phyloP scores from a whole-genome alignment of 2,329 filamentous ascomycete species.

The Leptosphaerulina australis region DNA sequence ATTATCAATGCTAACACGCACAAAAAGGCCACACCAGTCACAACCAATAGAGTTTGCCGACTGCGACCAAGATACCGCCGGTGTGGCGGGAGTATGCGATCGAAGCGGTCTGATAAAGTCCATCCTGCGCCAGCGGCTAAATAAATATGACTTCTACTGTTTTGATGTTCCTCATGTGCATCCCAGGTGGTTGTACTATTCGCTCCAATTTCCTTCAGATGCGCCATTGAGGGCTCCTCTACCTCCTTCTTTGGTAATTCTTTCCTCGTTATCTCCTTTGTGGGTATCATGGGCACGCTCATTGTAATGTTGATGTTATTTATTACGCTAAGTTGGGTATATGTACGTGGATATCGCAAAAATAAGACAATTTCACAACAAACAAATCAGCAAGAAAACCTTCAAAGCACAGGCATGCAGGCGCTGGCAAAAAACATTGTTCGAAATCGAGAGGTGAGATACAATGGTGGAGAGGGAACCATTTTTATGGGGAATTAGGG shows the following conservation, averaged over 20 bases:
- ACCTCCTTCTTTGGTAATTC: neutral
- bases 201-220: constrained; percentile 22
- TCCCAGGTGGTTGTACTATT: constrained; percentile 11
- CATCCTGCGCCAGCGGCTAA: constrained; percentile 28
- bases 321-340: constrained; percentile 12
- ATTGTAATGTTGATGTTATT: constrained; percentile 19
- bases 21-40: constrained; percentile 39
- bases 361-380: constrained; percentile 16
- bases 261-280: constrained; percentile 25
- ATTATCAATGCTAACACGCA: constrained; percentile 50
- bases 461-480: constrained; percentile 22
- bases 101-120: constrained; percentile 40
- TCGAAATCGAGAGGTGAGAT: neutral
- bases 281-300: constrained; percentile 26
- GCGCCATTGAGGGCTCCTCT: constrained; percentile 26
- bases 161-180: neutral
- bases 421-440: constrained; percentile 12
- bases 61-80: constrained; percentile 49
- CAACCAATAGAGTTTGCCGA: constrained; percentile 48
- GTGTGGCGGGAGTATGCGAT: constrained; percentile 47
- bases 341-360: constrained; percentile 21
- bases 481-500: constrained; percentile 20
- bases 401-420: neutral
- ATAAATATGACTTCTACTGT: constrained; percentile 3
- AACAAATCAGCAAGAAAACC: constrained; percentile 15